Evolutionary conservation across 306 rosid genomes (phyloP).

Genomic region (Gastrolobium villosum): DNA sequence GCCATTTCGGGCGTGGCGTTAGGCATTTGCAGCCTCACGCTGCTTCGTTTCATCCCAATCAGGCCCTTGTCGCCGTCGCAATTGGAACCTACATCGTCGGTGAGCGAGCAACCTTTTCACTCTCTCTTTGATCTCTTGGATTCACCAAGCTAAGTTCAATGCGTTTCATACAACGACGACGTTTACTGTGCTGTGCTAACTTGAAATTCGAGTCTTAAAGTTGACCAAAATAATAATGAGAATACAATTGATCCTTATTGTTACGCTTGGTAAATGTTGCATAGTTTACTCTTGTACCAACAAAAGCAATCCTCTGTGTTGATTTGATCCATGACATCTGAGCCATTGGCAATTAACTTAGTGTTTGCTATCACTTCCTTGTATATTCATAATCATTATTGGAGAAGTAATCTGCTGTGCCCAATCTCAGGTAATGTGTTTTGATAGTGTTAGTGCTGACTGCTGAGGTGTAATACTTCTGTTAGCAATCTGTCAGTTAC

Average conservation of each 20-base stretch:
- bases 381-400: background rate
- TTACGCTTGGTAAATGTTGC: slow-evolving; percentile 2
- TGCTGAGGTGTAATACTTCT: too few relatives aligned
- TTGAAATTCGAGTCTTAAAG: slow-evolving; percentile 11
- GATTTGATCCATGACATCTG: slow-evolving; percentile 36
- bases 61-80: slow-evolving; percentile 92
- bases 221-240: background rate
- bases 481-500: too few relatives aligned
- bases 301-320: background rate
- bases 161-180: background rate
- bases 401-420: too few relatives aligned
- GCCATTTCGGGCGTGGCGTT: slow-evolving; percentile 80
- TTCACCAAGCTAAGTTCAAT: slow-evolving; percentile 12
- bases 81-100: slow-evolving; percentile 91
- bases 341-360: slow-evolving; percentile 24
- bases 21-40: slow-evolving; percentile 92
- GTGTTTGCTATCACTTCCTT: background rate
- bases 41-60: slow-evolving; percentile 85
- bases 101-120: slow-evolving; percentile 41
- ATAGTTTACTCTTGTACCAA: background rate
- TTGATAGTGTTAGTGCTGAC: too few relatives aligned
- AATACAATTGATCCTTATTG: slow-evolving; percentile 15
- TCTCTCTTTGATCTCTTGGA: background rate
- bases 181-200: background rate
- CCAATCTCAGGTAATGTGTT: too few relatives aligned